These are phyloP conservation scores for Coemansia guatemalensis DNA, from an alignment of 192 early-diverging fungal species.

Conservation along the genomic window DNA sequence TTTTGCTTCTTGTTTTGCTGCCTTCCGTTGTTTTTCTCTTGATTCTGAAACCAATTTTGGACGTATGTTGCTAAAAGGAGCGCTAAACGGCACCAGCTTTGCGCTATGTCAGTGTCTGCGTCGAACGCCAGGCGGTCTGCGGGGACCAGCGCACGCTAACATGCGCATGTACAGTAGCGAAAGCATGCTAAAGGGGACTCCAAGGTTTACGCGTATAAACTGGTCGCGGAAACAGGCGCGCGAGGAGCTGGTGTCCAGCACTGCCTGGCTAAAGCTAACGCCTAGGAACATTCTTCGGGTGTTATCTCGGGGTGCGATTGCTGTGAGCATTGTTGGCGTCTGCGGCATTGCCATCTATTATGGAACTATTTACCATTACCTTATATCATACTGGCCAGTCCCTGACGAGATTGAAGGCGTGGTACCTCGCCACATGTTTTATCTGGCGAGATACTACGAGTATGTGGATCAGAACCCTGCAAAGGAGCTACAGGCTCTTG, in stretches of 20 bases:
- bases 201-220: slow-evolving; percentile 36
- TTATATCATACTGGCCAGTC: slow-evolving; percentile 29
- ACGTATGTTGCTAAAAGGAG: not conserved
- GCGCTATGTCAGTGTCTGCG: not conserved
- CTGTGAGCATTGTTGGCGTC: slow-evolving; percentile 9
- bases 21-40: not conserved
- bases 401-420: slow-evolving; percentile 20
- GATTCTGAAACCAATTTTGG: not conserved
- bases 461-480: slow-evolving; percentile 12
- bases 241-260: slow-evolving; percentile 8
- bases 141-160: not conserved
- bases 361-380: slow-evolving; percentile 27
- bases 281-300: slow-evolving; percentile 17
- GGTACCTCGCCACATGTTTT: slow-evolving; percentile 18
- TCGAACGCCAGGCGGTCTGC: not conserved
- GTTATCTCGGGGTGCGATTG: slow-evolving; percentile 7
- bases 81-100: not conserved
- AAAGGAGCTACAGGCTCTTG: slow-evolving; percentile 21
- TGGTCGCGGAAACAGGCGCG: slow-evolving; percentile 6
- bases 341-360: slow-evolving; percentile 26
- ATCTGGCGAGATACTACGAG: slow-evolving; percentile 41
- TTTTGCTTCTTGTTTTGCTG: not conserved
- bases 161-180: slow-evolving; percentile 14
- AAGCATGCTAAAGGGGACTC: slow-evolving; percentile 40
- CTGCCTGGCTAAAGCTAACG: slow-evolving; percentile 17